Base-by-base conservation (phyloP, 768 basidiomycete genomes). In the Tremella yokohamensis region DNA sequence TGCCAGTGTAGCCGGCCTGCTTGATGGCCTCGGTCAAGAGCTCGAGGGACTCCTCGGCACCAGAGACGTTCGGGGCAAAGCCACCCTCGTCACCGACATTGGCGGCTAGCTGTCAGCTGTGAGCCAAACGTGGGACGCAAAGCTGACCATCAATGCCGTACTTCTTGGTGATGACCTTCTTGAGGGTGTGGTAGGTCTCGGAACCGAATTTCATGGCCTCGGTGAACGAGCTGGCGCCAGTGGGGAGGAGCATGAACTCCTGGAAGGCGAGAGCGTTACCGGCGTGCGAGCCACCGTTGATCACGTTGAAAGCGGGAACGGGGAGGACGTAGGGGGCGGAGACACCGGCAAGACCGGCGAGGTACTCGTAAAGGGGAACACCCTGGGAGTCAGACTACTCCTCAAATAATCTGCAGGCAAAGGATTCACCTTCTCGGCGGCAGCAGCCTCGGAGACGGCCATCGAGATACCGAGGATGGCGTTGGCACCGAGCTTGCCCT, bases 261-360 rank as follows among this genome's bases (percentile, higher is more conserved):
- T 99, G 96, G 89, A 98, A 99, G 39, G 96, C 96, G 63, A 99
- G 88, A 80, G 94, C 93, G 84, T 99, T 99, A 51, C 96, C 96
- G 58, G 96, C 96, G 77, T 99, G 96, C 63, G 94, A 97, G 64
- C 96, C 96, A 78, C 96, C 96, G 80, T 99, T 99, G 83, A 99
- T 99, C 71, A 99, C 96, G 78, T 99, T 99, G 84, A 99, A 92
- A 58, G 89, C 85, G 49, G 96, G 96, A 76, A 80, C 81, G 61
- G 96, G 96, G 71, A 98, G 87, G 60, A 90, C 83, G 79, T 86
- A 97, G 45, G 96, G 94, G 53, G 90, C 82, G 80, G 93, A 90
- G 79, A 94, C 84, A 68, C 94, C 94, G 58, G 96, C 90, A 66
- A 99, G 87, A 63, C 90, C 88, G 48, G 93, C 96, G 66, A 98